Percentiles rank a stretch among this genome's conserved stretches.
Conservation (phyloP, 192 early-diverging fungal species). For the Funneliformis geosporum region DNA sequence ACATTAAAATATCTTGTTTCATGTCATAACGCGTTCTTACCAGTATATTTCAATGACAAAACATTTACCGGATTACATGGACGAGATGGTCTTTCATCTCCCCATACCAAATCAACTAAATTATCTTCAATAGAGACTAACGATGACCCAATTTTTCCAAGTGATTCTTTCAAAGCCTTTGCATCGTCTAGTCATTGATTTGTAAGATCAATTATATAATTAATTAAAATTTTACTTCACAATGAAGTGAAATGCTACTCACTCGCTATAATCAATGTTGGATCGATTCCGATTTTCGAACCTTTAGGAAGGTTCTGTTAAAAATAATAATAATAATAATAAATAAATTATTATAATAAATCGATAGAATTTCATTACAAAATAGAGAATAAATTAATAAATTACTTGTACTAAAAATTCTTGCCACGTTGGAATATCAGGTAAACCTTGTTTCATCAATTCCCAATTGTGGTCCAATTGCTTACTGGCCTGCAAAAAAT, state of each 20-base stretch:
- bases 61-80: slow-evolving; percentile 68
- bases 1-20: too few species aligned
- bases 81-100: slow-evolving; percentile 63
- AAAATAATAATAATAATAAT: too few species aligned
- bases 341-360: too few species aligned
- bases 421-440: slow-evolving; percentile 86
- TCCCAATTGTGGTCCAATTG: slow-evolving; percentile 94
- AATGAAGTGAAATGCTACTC: slow-evolving; percentile 30
- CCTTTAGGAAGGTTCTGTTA: slow-evolving; percentile 62
- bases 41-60: slow-evolving; percentile 72
- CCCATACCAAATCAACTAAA: slow-evolving; percentile 88
- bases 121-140: slow-evolving; percentile 77
- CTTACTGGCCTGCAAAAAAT: slow-evolving; percentile 93
- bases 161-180: slow-evolving; percentile 51
- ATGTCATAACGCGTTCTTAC: slow-evolving; percentile 38
- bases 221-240: neutral
- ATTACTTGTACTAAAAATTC: slow-evolving; percentile 77
- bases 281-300: slow-evolving; percentile 92
- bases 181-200: slow-evolving; percentile 52
- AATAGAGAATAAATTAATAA: too few species aligned
- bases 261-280: slow-evolving; percentile 79
- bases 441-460: slow-evolving; percentile 89
- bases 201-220: neutral
- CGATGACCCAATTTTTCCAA: slow-evolving; percentile 61
- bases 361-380: too few species aligned